A percentile compares a stretch with the other conserved stretches of the same genome.
These are phyloP conservation scores for Talaromyces adpressus DNA, from an alignment of 495 filamentous ascomycete species.

Conservation along the genomic window DNA sequence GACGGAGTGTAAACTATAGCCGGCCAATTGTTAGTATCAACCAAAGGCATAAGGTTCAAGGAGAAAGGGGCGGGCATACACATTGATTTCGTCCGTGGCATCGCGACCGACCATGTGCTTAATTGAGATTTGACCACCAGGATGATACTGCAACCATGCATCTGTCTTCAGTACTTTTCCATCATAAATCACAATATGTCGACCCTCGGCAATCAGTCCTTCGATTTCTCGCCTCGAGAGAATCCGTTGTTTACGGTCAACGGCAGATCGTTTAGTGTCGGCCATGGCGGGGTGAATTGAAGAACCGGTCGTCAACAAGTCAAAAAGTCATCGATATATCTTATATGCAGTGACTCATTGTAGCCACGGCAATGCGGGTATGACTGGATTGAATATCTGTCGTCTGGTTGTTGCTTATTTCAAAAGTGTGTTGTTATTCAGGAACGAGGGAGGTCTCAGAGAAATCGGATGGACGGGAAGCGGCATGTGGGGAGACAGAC, in stretches of 20 bases:
- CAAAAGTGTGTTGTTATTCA: background rate
- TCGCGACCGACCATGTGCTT: slow-evolving; percentile 93
- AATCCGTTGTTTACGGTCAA: slow-evolving; percentile 40
- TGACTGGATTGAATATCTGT: background rate
- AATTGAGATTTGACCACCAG: slow-evolving; percentile 88
- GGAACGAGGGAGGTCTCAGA: background rate
- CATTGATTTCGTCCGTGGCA: slow-evolving; percentile 92
- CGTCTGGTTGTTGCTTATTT: background rate
- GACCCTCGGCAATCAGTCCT: slow-evolving; percentile 79
- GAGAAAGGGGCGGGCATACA: slow-evolving; percentile 43
- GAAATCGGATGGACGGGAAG: background rate
- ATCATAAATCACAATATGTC: slow-evolving; percentile 73
- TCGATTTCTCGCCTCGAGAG: slow-evolving; percentile 75
- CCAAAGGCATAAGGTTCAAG: background rate
- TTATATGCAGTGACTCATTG: background rate
- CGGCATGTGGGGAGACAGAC: background rate
- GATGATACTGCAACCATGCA: slow-evolving; percentile 81
- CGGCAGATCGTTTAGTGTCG: slow-evolving; percentile 7
- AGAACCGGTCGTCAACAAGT: background rate
- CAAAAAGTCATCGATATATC: background rate
- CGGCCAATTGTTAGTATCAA: background rate
- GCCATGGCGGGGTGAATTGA: background rate
- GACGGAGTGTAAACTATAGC: slow-evolving; percentile 67
- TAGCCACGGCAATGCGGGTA: background rate
- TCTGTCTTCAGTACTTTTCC: slow-evolving; percentile 79